A percentile compares a stretch with the other conserved stretches of the same genome.
Conservation (phyloP, 345 rosid species). For the Aurinia saxatilis region DNA sequence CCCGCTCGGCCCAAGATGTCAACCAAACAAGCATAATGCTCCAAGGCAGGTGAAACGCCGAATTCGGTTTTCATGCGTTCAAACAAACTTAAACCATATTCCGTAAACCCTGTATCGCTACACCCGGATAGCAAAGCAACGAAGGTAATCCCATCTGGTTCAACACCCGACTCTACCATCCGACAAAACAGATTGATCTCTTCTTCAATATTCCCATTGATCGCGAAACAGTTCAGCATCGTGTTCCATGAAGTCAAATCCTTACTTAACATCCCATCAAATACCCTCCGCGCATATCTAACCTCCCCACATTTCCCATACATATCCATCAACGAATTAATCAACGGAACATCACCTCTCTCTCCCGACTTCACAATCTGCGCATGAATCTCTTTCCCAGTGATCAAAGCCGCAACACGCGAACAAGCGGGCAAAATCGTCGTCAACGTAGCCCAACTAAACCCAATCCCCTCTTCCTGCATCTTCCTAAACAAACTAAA, state of each 20-base stretch:
- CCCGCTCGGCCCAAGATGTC: conserved; percentile 60
- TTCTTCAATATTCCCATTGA: conserved; percentile 36
- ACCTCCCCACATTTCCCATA: conserved; percentile 42
- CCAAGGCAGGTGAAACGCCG: conserved; percentile 33
- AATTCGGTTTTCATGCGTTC: conserved; percentile 33
- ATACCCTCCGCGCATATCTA: conserved; percentile 34
- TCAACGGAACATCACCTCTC: conserved; percentile 30
- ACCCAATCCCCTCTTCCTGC: conserved; percentile 34
- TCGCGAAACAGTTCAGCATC: conserved; percentile 43
- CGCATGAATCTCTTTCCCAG: conserved; percentile 38
- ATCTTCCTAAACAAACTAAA: conserved; percentile 31
- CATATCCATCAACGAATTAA: conserved; percentile 48
- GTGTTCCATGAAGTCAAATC: conserved; percentile 54
- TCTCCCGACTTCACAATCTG: conserved; percentile 31
- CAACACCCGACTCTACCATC: conserved; percentile 34
- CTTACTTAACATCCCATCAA: conserved; percentile 39
- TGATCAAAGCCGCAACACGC: conserved; percentile 23
- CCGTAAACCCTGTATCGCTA: conserved; percentile 45
- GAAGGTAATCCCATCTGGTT: conserved; percentile 45
- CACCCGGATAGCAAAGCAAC: conserved; percentile 51
- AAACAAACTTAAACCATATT: conserved; percentile 39
- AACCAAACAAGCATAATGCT: conserved; percentile 54
- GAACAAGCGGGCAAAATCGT: conserved; percentile 34
- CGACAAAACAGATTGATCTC: conserved; percentile 29
- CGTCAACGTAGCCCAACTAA: conserved; percentile 42